Percentiles rank a stretch among this genome's conserved stretches.
Evolutionary conservation across 202 grass and related monocot species (phyloP).

Genomic region (Zoysia matrella): DNA sequence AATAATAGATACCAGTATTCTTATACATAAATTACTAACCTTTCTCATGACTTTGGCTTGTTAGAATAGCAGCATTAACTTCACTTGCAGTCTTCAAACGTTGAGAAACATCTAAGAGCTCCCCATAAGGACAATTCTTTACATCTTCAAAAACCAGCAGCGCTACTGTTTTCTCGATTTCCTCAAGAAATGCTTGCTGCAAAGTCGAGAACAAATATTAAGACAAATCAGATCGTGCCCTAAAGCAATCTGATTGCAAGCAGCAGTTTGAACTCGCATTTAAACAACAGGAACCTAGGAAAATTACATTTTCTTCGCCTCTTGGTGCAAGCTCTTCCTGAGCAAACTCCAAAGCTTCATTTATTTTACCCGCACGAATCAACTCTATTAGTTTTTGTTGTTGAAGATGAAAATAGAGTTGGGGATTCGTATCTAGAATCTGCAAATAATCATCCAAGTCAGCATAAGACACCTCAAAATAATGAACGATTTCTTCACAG

Average conservation of each 20-base stretch:
- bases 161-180: conserved; percentile 95
- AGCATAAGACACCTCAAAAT: neutral
- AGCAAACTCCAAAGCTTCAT: conserved; percentile 97
- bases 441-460: conserved; percentile 45
- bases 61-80: conserved; percentile 80
- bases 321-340: conserved; percentile 97
- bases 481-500: conserved; percentile 3
- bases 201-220: neutral
- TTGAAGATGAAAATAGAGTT: conserved; percentile 96
- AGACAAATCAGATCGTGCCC: neutral
- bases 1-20: neutral
- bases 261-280: conserved; percentile 1
- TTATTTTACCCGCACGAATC: conserved; percentile 86
- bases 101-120: conserved; percentile 91
- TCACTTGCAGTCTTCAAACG: conserved; percentile 55
- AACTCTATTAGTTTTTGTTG: conserved; percentile 98
- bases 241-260: conserved; percentile 2
- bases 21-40: conserved; percentile 52
- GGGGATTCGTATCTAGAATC: conserved; percentile 97
- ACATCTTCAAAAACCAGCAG: conserved; percentile 91
- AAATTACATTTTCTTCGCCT: conserved; percentile 93
- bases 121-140: conserved; percentile 92
- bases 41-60: conserved; percentile 99
- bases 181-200: conserved; percentile 41
- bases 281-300: conserved; percentile 1